A percentile compares a stretch with the other conserved stretches of the same genome.
Evolutionary conservation across 176 grass and related monocot species (phyloP).

Genomic region (Ensete ventricosum): DNA sequence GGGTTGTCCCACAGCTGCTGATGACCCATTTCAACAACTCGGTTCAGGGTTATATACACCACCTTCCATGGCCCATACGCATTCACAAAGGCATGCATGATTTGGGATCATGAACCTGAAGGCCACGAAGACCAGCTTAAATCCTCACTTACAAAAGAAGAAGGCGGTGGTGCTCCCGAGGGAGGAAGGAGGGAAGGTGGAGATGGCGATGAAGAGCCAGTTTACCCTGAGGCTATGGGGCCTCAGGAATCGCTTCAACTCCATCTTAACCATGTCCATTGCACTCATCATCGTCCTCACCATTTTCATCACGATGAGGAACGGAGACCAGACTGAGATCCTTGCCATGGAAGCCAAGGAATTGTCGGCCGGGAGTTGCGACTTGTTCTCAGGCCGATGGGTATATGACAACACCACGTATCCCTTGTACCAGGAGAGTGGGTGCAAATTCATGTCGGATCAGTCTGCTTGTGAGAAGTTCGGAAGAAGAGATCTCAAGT

Average conservation of each 20-base stretch:
- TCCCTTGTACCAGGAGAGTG: slow-evolving; percentile 58
- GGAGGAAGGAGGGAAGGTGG: background rate
- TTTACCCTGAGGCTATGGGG: slow-evolving; percentile 7
- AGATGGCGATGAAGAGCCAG: slow-evolving; percentile 7
- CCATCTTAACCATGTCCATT: slow-evolving; percentile 31
- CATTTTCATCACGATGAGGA: slow-evolving; percentile 24
- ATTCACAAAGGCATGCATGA: too few relatives aligned
- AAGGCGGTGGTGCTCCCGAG: background rate
- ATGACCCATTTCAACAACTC: too few relatives aligned
- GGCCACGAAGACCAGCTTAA: background rate
- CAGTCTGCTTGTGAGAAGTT: slow-evolving; percentile 63
- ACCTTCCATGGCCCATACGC: too few relatives aligned
- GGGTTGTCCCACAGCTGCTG: too few relatives aligned
- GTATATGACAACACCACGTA: slow-evolving; percentile 46
- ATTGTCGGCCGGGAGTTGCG: slow-evolving; percentile 19
- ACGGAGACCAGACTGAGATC: background rate
- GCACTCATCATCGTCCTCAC: slow-evolving; percentile 28
- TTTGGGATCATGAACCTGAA: background rate
- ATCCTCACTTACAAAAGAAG: background rate
- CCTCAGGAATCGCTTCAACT: slow-evolving; percentile 37
- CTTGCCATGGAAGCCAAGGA: background rate
- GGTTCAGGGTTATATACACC: too few relatives aligned
- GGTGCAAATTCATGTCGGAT: slow-evolving; percentile 75
- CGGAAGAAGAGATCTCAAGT: slow-evolving; percentile 46
- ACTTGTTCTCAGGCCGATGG: slow-evolving; percentile 59